phyloP scores from a whole-genome alignment of 2,329 filamentous ascomycete species.

The Exophiala sideris region DNA sequence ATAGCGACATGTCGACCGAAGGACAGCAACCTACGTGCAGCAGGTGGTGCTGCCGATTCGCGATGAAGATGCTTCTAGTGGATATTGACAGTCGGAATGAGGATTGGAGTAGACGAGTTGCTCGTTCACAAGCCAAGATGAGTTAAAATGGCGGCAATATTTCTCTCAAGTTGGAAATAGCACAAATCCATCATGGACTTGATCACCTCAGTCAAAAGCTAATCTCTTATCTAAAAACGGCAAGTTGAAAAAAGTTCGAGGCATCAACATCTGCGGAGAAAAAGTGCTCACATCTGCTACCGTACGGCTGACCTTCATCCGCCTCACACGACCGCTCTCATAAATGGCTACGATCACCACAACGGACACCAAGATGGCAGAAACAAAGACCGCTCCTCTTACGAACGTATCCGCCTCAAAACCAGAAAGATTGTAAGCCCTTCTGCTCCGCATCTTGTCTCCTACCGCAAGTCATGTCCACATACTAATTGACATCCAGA shows the following conservation, averaged over 20 bases:
- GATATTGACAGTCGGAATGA: no score
- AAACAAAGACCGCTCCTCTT: neutral
- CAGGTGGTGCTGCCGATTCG: neutral
- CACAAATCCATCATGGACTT: no score
- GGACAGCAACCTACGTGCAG: neutral
- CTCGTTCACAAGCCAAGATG: no score
- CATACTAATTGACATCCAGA: constrained; percentile 3
- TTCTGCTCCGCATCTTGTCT: neutral
- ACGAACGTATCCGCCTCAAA: constrained; percentile 26
- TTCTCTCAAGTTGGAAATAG: no score
- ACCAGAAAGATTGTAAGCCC: constrained; percentile 41
- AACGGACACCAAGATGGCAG: constrained; percentile 14
- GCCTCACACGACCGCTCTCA: no score
- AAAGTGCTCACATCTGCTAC: no score
- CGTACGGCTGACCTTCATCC: no score
- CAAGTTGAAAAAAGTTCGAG: neutral
- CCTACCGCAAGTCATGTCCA: neutral
- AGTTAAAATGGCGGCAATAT: no score
- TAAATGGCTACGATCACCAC: neutral
- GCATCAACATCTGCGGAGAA: no score
- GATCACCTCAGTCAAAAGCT: neutral
- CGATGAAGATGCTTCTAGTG: no score
- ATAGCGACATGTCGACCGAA: constrained; percentile 15
- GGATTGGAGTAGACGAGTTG: no score
- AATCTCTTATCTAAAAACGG: constrained; percentile 3